A percentile compares a stretch with the other conserved stretches of the same genome.
phyloP scores from a whole-genome alignment of 345 rosid species.

The Hirschfeldia incana region DNA sequence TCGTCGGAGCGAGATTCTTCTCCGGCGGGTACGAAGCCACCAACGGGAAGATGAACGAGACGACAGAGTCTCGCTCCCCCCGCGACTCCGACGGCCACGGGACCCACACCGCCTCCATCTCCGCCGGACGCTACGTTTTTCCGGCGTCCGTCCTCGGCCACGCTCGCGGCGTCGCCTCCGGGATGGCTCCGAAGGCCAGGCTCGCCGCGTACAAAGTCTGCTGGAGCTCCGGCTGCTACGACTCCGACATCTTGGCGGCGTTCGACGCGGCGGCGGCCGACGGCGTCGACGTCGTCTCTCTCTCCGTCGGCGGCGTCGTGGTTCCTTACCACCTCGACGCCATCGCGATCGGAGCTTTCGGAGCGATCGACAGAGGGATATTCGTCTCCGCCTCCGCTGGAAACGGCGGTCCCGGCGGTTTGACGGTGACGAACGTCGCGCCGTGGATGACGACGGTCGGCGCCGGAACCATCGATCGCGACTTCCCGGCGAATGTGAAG shows the following conservation, averaged over 20 bases:
- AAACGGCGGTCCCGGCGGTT: slow-evolving; percentile 88
- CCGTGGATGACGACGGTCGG: slow-evolving; percentile 89
- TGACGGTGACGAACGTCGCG: slow-evolving; percentile 79
- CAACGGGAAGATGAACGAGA: slow-evolving; percentile 66
- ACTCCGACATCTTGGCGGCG: slow-evolving; percentile 88
- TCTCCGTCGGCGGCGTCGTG: slow-evolving; percentile 88
- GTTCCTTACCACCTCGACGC: slow-evolving; percentile 89
- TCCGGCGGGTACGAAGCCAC: slow-evolving; percentile 79
- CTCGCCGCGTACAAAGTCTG: slow-evolving; percentile 88
- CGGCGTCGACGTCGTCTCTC: slow-evolving; percentile 84
- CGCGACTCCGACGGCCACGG: slow-evolving; percentile 95
- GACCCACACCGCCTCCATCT: slow-evolving; percentile 85
- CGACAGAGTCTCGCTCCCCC: slow-evolving; percentile 68
- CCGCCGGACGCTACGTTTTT: slow-evolving; percentile 74
- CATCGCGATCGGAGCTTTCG: slow-evolving; percentile 82
- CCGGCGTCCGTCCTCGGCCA: slow-evolving; percentile 80
- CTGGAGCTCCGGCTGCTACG: slow-evolving; percentile 92
- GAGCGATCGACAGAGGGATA: slow-evolving; percentile 72
- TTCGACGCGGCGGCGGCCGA: slow-evolving; percentile 79
- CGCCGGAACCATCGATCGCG: slow-evolving; percentile 86
- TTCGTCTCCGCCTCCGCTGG: slow-evolving; percentile 93
- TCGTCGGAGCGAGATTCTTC: slow-evolving; percentile 82
- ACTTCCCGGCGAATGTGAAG: slow-evolving; percentile 77
- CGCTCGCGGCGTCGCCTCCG: slow-evolving; percentile 83
- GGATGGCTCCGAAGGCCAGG: slow-evolving; percentile 93